Base-by-base conservation (phyloP, 2,329 filamentous ascomycete species). In the Aureobasidium leucospermi region DNA sequence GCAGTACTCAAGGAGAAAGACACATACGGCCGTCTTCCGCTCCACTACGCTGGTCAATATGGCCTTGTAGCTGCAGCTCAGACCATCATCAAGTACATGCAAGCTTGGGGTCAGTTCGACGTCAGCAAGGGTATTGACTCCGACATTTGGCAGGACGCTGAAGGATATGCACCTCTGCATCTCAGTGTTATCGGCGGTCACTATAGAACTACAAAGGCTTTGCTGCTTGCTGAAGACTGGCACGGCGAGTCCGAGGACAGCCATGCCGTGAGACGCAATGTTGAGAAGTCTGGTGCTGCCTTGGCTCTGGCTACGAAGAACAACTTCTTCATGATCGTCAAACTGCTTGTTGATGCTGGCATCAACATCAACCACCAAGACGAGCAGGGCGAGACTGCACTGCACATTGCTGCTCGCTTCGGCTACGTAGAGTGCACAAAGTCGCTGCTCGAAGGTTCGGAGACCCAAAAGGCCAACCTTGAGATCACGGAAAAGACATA, bases 361-460 rank as follows among this genome's bases (percentile, higher is more conserved):
- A 88, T 96, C 5, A 88, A 97, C 68, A 86, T 97, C 68, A 96
- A 99, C 70, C 95, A 92, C 78, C 90, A 90, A 68, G 91, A 97
- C 70, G 85, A 89, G 63, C 86, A 87, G 57, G 92, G 92, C 15
- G 94, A 99, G 74, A 95, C 92, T 9, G 91, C 93, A 2, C 76
- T 99, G 41, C 94, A 97, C 71, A 82, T 96, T 66, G 94, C 94
- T 51, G 92, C 94, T 59, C 86, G 92, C 46, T 94, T 93, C 67
- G 91, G 91, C 15, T 89, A 96, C 68, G 81, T 83, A 15, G 82
- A 91, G 62, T 97, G 92, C 70, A 90, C 89, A 13, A 83, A 80
- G 61, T 85, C 90, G 23, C 77, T 99, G 23, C 73, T 97, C 2
- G 79, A 85, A 15, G 89, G 89, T 2, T 86, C 83, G 0, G 74